A percentile compares a stretch with the other conserved stretches of the same genome.
These are phyloP conservation scores for Perkinsus olseni DNA, from an alignment of 169 alveolate species.

Conservation along the genomic window DNA sequence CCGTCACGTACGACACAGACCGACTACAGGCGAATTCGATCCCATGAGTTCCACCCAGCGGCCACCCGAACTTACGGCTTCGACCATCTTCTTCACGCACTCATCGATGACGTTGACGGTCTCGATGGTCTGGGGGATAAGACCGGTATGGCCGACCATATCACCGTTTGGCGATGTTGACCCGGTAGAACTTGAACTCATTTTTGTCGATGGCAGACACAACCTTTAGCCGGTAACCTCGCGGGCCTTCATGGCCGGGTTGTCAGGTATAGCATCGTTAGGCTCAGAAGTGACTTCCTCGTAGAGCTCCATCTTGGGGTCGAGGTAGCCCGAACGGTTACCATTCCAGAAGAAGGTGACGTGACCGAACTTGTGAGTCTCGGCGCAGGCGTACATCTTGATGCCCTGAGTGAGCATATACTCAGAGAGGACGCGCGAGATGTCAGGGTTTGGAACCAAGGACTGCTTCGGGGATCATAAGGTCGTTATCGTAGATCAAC, in stretches of 20 bases:
- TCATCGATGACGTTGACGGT: neutral
- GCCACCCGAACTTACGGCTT: no score
- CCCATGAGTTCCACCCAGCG: no score
- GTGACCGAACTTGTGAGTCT: slow-evolving; percentile 8
- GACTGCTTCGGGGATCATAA: neutral
- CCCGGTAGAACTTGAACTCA: neutral
- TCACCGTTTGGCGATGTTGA: slow-evolving; percentile 8
- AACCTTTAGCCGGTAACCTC: neutral
- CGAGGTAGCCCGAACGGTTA: neutral
- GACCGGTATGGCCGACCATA: slow-evolving; percentile 9
- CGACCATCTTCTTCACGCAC: neutral
- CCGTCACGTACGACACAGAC: no score
- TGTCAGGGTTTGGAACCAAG: neutral
- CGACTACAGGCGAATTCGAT: no score
- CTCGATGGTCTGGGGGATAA: neutral
- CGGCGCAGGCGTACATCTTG: neutral
- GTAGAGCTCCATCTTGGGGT: slow-evolving; percentile 3
- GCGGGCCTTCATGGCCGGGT: neutral
- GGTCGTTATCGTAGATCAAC: neutral
- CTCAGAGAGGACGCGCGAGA: neutral
- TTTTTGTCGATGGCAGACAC: neutral
- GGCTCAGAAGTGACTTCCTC: neutral
- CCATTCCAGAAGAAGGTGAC: slow-evolving; percentile 9
- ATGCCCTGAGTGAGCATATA: neutral
- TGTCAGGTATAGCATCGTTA: neutral